A percentile compares a stretch with the other conserved stretches of the same genome.
Conservation (phyloP, 345 rosid species). For the Citrus trifoliata region DNA sequence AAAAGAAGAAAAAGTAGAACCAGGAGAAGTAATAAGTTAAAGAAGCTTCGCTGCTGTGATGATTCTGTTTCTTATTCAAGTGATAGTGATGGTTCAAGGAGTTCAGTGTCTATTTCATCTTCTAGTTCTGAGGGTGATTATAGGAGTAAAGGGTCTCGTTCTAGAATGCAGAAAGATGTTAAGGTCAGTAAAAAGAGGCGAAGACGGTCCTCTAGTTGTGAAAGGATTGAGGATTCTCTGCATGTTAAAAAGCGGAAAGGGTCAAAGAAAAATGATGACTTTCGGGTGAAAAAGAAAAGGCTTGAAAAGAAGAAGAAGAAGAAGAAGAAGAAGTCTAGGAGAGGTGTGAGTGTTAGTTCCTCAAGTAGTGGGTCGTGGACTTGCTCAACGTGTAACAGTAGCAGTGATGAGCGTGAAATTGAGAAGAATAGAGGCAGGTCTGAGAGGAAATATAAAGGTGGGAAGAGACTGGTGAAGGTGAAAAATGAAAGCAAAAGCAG, state of each 20-base stretch:
- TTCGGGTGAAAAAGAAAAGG: conserved; percentile 30
- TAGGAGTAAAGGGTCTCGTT: conserved; percentile 44
- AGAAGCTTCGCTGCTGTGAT: conserved; percentile 42
- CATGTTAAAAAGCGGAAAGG: conserved; percentile 33
- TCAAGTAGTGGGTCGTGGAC: conserved; percentile 36
- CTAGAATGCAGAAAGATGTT: conserved; percentile 31
- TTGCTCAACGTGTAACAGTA: conserved; percentile 36
- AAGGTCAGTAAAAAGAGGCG: conserved; percentile 56
- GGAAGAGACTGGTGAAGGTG: conserved; percentile 22
- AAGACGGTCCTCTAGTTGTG: conserved; percentile 42
- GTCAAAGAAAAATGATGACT: conserved; percentile 37
- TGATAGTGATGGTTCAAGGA: conserved; percentile 36
- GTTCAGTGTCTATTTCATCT: conserved; percentile 39
- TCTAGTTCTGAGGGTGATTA: conserved; percentile 51
- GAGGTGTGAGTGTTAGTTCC: conserved; percentile 44
- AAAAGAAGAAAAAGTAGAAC: conserved; percentile 47
- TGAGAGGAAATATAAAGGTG: conserved; percentile 26
- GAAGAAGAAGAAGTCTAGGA: conserved; percentile 39
- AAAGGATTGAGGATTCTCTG: conserved; percentile 37
- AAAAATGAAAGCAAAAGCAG: conserved; percentile 19
- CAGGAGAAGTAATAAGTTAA: conserved; percentile 40
- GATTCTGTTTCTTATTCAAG: conserved; percentile 41
- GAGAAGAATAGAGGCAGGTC: conserved; percentile 33
- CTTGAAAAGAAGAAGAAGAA: conserved; percentile 29
- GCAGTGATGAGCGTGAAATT: conserved; percentile 41